A percentile compares a stretch with the other conserved stretches of the same genome.
Evolutionary conservation across 768 basidiomycete species (phyloP).

Genomic region (Albatrellus ellisii): DNA sequence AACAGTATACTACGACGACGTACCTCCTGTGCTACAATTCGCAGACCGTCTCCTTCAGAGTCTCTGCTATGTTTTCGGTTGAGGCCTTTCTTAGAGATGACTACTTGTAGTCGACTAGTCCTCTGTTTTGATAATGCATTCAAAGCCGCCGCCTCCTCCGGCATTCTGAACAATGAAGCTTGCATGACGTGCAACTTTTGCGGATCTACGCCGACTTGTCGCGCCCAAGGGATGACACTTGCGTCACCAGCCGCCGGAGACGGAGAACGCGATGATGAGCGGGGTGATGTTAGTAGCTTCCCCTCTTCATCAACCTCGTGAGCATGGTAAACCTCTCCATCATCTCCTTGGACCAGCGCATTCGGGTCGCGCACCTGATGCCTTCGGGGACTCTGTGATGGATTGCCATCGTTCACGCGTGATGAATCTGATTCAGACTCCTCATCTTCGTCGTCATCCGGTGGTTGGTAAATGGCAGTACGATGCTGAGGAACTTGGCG

Average conservation of each 20-base stretch:
- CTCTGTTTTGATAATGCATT: conserved; percentile 17
- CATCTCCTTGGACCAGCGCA: background rate
- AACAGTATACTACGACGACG: conserved; percentile 19
- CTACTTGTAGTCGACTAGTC: conserved; percentile 16
- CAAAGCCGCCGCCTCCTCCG: conserved; percentile 55
- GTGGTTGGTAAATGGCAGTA: background rate
- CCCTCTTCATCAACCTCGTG: conserved; percentile 29
- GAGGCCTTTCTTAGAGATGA: conserved; percentile 26
- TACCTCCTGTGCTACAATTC: conserved; percentile 48
- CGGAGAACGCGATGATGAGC: conserved; percentile 17
- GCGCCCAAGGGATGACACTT: conserved; percentile 56
- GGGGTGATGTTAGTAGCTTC: conserved; percentile 23
- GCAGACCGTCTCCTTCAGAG: conserved; percentile 57
- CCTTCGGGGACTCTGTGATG: conserved; percentile 19
- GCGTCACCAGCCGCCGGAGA: conserved; percentile 25
- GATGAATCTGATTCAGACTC: conserved; percentile 21
- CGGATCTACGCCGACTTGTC: conserved; percentile 64
- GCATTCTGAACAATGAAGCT: conserved; percentile 67
- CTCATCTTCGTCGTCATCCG: background rate
- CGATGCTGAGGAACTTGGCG: background rate
- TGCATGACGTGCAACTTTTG: conserved; percentile 94
- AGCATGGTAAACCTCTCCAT: conserved; percentile 1
- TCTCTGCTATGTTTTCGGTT: conserved; percentile 69
- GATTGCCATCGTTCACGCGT: conserved; percentile 40
- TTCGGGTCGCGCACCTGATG: conserved; percentile 3